Evolutionary conservation across 2,329 filamentous ascomycete genomes (phyloP).

Genomic region (Nakataea oryzae): DNA sequence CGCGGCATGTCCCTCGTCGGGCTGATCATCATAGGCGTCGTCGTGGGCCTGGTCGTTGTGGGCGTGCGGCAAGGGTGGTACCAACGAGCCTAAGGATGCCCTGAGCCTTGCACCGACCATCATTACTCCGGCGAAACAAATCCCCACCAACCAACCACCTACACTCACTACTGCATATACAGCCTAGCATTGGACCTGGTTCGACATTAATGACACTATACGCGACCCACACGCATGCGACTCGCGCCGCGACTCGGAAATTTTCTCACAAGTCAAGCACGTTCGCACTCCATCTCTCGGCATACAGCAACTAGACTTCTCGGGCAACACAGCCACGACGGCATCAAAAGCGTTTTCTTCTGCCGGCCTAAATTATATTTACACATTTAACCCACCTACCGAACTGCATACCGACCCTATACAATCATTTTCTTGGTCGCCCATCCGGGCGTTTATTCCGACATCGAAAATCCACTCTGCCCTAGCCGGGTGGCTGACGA

Average conservation of each 20-base stretch:
- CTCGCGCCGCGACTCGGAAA: background rate
- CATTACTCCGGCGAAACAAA: background rate
- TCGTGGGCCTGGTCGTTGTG: slow-evolving; percentile 39
- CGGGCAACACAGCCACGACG: background rate
- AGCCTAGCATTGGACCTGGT: background rate
- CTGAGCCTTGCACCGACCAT: background rate
- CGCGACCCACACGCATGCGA: background rate
- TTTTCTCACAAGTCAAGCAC: background rate
- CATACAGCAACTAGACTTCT: background rate
- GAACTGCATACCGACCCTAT: background rate
- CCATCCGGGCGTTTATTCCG: slow-evolving; percentile 3
- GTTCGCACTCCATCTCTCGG: background rate
- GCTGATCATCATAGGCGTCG: slow-evolving; percentile 40
- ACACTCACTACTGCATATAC: background rate
- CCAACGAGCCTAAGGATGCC: slow-evolving; percentile 1
- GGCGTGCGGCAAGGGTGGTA: slow-evolving; percentile 41
- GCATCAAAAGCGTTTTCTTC: background rate
- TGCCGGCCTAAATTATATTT: background rate
- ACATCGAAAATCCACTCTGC: slow-evolving; percentile 4
- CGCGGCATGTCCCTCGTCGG: slow-evolving; percentile 47
- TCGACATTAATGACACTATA: background rate
- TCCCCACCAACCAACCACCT: background rate
- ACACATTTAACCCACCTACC: background rate
- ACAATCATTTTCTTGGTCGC: background rate
- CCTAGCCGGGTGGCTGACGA: background rate